Base-by-base conservation (phyloP, 495 filamentous ascomycete genomes). In the Aspergillus hancockii region DNA sequence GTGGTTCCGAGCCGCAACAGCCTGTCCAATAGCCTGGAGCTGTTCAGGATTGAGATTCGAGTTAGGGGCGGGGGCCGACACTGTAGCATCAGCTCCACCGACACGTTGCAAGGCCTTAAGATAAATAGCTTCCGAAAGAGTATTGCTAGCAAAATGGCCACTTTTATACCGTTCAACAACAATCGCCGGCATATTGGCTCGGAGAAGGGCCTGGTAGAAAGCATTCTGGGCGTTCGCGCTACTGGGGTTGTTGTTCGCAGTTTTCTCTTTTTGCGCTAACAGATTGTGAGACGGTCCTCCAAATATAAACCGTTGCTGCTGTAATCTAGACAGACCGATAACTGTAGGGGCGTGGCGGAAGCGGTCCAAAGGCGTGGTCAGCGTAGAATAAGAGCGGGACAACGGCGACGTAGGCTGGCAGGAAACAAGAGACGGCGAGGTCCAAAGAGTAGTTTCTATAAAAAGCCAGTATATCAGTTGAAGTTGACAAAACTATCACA, bases 131-230 rank as follows among this genome's bases (percentile, higher is more conserved):
- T 93, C 90, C 50, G 89, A 88, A 21, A 83, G 78, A 9, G 82
- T 65, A 68, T 92, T 96, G 8, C 81, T 85, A 2, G 93, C 91
- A 76, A 92, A 98, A 50, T 88, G 85, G 57, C 89, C 89, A 30
- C 85, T 91, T 62, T 91, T 87, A 70, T 96, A 92, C 63, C 94
- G 81, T 69, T 98, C 92, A 41, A 96, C 81, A 30, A 98, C 79
- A 51, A 98, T 96, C 8, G 90, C 87, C 7, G 94, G 90, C 87
- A 97, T 92, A 67, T 95, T 91, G 12, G 92, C 92, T 62, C 85
- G 88, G 22, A 97, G 77, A n/a, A 98, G 84, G 34, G 91, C 87
- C 66, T 91, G 86, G 72, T 98, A 98, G 71, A 98, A 97, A 21
- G 90, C 86, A 73, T 91, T 92, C 73, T 98, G 94, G 16, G 91